Evolutionary conservation across 1,284 basidiomycete genomes (phyloP), one percentile per base, ranked within the genome.

Genomic region (Hypsizygus ulmarius): DNA sequence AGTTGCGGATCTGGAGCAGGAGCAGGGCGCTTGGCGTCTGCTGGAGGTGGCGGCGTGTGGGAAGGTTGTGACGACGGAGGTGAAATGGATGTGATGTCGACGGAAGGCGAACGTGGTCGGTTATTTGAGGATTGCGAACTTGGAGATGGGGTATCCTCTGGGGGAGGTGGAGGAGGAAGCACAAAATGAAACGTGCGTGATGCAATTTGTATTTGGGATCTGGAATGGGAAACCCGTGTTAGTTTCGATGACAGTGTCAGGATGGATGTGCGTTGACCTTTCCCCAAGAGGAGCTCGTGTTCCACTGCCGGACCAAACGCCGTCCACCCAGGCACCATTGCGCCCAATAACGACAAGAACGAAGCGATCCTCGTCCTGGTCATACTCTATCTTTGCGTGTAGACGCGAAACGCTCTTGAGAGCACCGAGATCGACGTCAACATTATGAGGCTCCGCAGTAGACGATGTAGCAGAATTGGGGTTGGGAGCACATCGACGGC

Each of bases 281-380:
- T 92, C 88, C 39, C 82, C 76, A 29, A 97, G 73, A 27, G 88
- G 80, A 18, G 94, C 90, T 51, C 87, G 81, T 51, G 89, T 87
- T 12, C 93, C 92, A 63, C 89, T 88, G 14, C 88, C 88, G 50
- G 87, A 89, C 89, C 94, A 99, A 10, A 93, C 83, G 39, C 95
- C 94, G 59, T 99, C 96, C 1, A 99, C 93, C 85, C 95, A 98
- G 7, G 94, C 94, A 9, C 97, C 97, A 61, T 99, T 99, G 49
- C 96, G 77, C 9, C 97, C 97, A 29, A 92, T 78, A 32, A 99
- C 95, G 54, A 87, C 83, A 39, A 99, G 79, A 25, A 93, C 86
- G 70, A 95, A 99, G 60, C 83, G 82, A 64, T 93, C 91, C 52
- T 90, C 84, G 16, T 88, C 82, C 57, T 87, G 82, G 71, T 92